Percentiles rank a stretch among this genome's conserved stretches.
These are phyloP conservation scores for Monosporascus sp. DNA, from an alignment of 2,329 filamentous ascomycete species.

Conservation along the genomic window DNA sequence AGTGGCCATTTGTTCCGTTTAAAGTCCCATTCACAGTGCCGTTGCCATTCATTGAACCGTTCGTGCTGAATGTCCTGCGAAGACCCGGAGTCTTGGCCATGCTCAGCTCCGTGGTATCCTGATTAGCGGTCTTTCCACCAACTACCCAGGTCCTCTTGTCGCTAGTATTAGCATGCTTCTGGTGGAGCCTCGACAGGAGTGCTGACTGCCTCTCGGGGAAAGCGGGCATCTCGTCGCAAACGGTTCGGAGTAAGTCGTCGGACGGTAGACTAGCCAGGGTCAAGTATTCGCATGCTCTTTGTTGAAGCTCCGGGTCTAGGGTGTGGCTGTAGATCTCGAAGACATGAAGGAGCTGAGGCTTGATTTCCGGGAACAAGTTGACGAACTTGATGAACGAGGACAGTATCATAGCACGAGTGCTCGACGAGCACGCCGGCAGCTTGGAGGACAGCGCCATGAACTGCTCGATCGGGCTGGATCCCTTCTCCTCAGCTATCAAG, in stretches of 20 bases:
- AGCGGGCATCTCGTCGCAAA: slow-evolving; percentile 98
- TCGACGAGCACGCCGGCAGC: slow-evolving; percentile 80
- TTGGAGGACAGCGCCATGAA: slow-evolving; percentile 90
- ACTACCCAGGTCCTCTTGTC: slow-evolving; percentile 97
- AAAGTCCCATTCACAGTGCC: slow-evolving; percentile 35
- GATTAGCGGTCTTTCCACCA: slow-evolving; percentile 92
- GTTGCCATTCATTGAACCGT: slow-evolving; percentile 45
- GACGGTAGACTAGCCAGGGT: slow-evolving; percentile 78
- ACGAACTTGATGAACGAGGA: slow-evolving; percentile 97
- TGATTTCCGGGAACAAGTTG: slow-evolving; percentile 97
- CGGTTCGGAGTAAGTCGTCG: slow-evolving; percentile 85
- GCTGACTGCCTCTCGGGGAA: slow-evolving; percentile 94
- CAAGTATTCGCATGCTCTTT: slow-evolving; percentile 92
- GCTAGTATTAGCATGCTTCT: slow-evolving; percentile 87
- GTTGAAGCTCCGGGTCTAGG: slow-evolving; percentile 90
- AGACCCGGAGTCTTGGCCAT: slow-evolving; percentile 77
- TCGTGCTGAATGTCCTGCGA: slow-evolving; percentile 76
- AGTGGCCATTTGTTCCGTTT: slow-evolving; percentile 46
- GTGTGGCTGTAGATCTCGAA: slow-evolving; percentile 93
- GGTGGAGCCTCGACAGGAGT: slow-evolving; percentile 83
- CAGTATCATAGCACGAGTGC: slow-evolving; percentile 86
- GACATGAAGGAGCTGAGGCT: slow-evolving; percentile 84
- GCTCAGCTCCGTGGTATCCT: slow-evolving; percentile 71
- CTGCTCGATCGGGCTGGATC: slow-evolving; percentile 95
- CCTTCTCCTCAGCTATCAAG: slow-evolving; percentile 84